phyloP scores from a whole-genome alignment of 2,329 filamentous ascomycete species.

The Triangularia setosa region DNA sequence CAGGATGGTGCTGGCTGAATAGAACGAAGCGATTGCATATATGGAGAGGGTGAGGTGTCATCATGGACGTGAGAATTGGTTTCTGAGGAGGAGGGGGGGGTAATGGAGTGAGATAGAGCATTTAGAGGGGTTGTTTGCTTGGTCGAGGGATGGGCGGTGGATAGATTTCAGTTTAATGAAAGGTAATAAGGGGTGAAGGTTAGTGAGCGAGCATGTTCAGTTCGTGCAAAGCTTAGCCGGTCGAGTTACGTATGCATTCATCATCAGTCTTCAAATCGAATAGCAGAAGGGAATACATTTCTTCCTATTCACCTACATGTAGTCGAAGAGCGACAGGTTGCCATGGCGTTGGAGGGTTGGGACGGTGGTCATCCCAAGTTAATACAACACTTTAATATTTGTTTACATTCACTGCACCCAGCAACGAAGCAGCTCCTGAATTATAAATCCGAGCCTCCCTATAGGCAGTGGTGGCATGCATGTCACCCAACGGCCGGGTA shows the following conservation, averaged over 20 bases:
- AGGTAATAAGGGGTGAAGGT: neutral
- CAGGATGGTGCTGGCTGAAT: constrained; percentile 74
- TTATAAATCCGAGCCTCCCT: neutral
- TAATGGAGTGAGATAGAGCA: neutral
- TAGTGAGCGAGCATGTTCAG: too few species aligned
- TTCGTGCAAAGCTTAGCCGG: neutral
- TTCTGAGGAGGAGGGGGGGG: neutral
- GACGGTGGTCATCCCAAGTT: neutral
- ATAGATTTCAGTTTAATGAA: too few species aligned
- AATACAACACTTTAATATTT: neutral
- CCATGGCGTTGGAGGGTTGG: neutral
- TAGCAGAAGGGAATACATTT: neutral
- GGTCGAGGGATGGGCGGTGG: neutral
- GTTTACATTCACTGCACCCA: neutral
- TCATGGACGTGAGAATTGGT: neutral
- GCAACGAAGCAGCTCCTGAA: neutral
- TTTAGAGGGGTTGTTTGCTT: neutral
- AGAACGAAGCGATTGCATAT: constrained; percentile 24
- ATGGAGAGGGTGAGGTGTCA: neutral
- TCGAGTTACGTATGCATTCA: neutral
- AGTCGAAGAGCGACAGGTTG: neutral
- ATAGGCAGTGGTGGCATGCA: neutral
- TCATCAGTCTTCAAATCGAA: neutral
- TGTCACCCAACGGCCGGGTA: neutral
- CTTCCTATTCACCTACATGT: neutral